Evolutionary conservation across 1,139 yeast species (phyloP), one percentile per base, ranked within the genome.

Genomic region (Waltiozyma sp.): DNA sequence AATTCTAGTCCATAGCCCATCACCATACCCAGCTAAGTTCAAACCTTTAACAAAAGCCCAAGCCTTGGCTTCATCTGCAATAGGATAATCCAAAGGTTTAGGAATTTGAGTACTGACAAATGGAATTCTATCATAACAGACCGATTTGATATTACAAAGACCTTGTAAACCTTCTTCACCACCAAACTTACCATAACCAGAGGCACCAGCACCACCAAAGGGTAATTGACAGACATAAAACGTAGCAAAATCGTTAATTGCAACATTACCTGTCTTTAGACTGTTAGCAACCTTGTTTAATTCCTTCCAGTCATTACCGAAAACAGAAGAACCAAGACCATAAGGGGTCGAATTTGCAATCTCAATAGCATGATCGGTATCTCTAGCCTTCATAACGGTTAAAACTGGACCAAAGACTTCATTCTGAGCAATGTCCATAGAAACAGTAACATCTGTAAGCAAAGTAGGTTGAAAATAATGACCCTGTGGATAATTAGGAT

Each of bases 101-200:
- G 98, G 98, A 38, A 91, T 88, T 41, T 77, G 70, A 2, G 94
- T 84, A 6, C 91, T 80, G 16, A 91, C 70, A 51, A 86, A 76
- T 28, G 91, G 77, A 36, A 83, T 75, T 51, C 76, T 79, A 62
- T 91, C 97, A 69, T 76, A 82, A 45, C 95, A 88, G 5, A 91
- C 75, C 38, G 93, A 79, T 59, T 91, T 91, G 43, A 87, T 84
- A 45, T 78, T 71, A 60, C 97, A 89, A 39, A 91, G 68, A 0
- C 96, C 97, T 38, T 87, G 75, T 35, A 91, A 68, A 1, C 97
- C 98, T 68, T 91, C 98, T 59, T 83, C 94, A 36, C 98, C 97
- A 26, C 96, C 96, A 66, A 91, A 91, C 60, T 88, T 89, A 43
- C 97, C 97, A 57, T 87, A 91, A 0, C 98, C 98, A 9, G 95